A percentile compares a stretch with the other conserved stretches of the same genome.
These are phyloP conservation scores for Ilyonectria sp. DNA, from an alignment of 2,329 filamentous ascomycete species.

Conservation along the genomic window DNA sequence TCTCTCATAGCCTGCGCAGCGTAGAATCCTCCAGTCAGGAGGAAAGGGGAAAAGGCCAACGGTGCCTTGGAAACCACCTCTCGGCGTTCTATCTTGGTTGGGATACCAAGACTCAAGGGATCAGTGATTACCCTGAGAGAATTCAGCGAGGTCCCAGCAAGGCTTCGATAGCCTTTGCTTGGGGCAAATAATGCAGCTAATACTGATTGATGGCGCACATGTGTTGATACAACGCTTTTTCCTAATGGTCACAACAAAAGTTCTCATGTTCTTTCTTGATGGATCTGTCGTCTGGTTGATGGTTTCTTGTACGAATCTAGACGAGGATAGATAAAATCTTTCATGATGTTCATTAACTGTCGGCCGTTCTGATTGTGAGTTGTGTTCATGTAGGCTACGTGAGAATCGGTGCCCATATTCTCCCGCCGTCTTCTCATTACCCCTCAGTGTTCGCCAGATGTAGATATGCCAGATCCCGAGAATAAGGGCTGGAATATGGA, in stretches of 20 bases:
- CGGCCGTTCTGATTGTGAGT: too few species aligned
- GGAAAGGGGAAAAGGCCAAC: constrained; percentile 32
- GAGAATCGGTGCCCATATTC: too few species aligned
- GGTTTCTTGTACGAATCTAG: constrained; percentile 39
- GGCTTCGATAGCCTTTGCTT: constrained; percentile 41
- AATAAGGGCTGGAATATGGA: too few species aligned
- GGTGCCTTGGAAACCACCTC: constrained; percentile 44
- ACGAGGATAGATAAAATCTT: constrained; percentile 46
- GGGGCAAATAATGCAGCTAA: constrained; percentile 44
- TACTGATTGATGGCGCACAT: constrained; percentile 42
- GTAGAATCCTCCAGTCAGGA: constrained; percentile 32
- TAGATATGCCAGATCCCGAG: too few species aligned
- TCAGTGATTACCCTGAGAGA: constrained; percentile 27
- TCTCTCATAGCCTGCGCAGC: constrained; percentile 40
- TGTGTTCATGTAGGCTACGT: too few species aligned
- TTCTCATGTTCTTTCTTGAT: constrained; percentile 32
- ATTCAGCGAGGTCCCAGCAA: constrained; percentile 19
- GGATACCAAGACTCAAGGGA: constrained; percentile 37
- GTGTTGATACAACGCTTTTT: constrained; percentile 31
- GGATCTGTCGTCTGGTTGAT: constrained; percentile 40
- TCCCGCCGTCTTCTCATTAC: too few species aligned
- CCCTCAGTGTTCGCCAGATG: too few species aligned
- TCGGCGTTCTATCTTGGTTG: constrained; percentile 40
- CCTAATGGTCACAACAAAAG: constrained; percentile 33
- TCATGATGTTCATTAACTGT: not conserved